Conservation (phyloP, 2,329 filamentous ascomycete genomes). For the Aspergillus ochraceoroseus region DNA sequence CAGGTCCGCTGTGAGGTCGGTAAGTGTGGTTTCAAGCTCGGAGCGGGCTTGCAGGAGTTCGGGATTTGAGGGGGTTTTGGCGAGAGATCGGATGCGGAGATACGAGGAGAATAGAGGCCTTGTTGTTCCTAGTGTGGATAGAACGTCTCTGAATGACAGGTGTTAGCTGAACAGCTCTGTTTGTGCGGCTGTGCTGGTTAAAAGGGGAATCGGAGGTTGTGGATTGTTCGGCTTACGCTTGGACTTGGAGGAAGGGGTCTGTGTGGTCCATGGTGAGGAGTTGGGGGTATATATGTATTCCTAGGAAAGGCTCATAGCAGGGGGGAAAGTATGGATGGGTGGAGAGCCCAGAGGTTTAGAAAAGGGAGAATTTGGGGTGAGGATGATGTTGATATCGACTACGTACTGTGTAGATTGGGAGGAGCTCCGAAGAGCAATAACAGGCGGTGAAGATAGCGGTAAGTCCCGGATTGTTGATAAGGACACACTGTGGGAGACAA, state of each 20-base stretch:
- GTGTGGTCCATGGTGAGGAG: constrained; percentile 39
- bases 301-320: too few species aligned
- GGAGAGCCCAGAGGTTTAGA: too few species aligned
- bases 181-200: not conserved
- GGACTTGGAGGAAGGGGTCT: constrained; percentile 48
- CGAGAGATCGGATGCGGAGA: constrained; percentile 86
- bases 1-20: constrained; percentile 77
- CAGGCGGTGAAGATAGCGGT: constrained; percentile 9
- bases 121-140: constrained; percentile 71
- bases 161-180: constrained; percentile 7
- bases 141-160: constrained; percentile 65
- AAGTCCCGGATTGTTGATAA: not conserved
- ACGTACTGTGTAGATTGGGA: too few species aligned
- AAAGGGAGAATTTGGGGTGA: too few species aligned
- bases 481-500: not conserved
- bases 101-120: constrained; percentile 90
- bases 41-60: constrained; percentile 59
- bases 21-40: constrained; percentile 73
- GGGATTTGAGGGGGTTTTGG: constrained; percentile 65
- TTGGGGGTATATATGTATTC: too few species aligned
- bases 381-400: too few species aligned
- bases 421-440: not conserved
- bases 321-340: too few species aligned
- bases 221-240: constrained; percentile 38
- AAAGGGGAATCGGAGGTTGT: constrained; percentile 1